Evolutionary conservation across 23 red algal genomes (phyloP).

Genomic region (Agarophyton chilense): DNA sequence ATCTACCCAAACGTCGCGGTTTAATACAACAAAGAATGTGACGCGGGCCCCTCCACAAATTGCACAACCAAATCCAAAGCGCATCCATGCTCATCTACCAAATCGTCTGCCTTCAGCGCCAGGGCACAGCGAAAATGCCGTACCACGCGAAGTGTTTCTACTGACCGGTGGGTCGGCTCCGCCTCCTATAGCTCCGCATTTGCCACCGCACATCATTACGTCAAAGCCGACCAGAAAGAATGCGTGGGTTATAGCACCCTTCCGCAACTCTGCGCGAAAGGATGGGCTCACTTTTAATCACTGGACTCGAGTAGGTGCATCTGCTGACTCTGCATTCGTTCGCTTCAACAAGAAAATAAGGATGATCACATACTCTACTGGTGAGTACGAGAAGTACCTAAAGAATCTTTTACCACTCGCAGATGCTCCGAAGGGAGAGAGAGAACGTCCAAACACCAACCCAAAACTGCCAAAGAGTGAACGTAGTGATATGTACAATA

Average conservation of each 20-base stretch:
- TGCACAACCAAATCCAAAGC: not conserved
- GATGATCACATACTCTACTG: conserved; percentile 78
- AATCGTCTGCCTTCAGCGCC: not conserved
- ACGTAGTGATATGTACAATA: conserved; percentile 10
- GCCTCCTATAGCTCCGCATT: conserved; percentile 51
- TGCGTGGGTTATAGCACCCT: conserved; percentile 31
- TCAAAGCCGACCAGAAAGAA: conserved; percentile 11
- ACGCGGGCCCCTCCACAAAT: not conserved
- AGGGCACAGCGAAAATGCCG: conserved; percentile 11
- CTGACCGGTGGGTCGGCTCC: conserved; percentile 67
- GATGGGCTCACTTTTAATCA: conserved; percentile 51
- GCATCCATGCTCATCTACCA: not conserved
- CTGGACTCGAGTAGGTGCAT: conserved; percentile 49
- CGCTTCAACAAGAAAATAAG: conserved; percentile 70
- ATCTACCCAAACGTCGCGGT: not conserved
- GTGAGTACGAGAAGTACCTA: conserved; percentile 64
- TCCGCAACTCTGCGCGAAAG: conserved; percentile 46
- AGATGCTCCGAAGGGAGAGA: conserved; percentile 21
- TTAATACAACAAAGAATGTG: not conserved
- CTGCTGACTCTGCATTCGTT: conserved; percentile 68
- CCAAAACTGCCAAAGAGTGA: conserved; percentile 25
- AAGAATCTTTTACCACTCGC: conserved; percentile 18
- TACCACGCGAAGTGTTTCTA: conserved; percentile 63
- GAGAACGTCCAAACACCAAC: conserved; percentile 22
- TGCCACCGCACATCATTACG: conserved; percentile 27